Evolutionary conservation across 2,329 filamentous ascomycete species (phyloP).

Genomic region (Escovopsis sp.): DNA sequence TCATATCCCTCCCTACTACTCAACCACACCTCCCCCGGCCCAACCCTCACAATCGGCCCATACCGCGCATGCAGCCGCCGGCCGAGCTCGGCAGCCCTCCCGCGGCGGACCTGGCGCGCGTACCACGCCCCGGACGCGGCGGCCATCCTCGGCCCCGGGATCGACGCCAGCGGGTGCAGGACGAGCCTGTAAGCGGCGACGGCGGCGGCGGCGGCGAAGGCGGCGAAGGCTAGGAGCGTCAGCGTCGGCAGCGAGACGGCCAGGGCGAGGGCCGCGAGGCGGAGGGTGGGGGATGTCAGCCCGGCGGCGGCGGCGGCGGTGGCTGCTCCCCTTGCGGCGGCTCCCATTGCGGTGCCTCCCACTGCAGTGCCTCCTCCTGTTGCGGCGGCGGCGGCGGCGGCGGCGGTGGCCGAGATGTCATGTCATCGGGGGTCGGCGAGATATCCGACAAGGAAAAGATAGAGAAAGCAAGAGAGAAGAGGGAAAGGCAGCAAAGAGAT

Average conservation of each 20-base stretch:
- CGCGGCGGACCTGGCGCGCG: conserved; percentile 28
- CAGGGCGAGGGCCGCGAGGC: not conserved
- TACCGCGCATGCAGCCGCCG: conserved; percentile 29
- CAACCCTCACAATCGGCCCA: conserved; percentile 35
- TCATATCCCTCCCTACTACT: conserved; percentile 31
- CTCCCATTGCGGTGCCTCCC: too few relatives aligned
- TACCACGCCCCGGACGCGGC: conserved; percentile 33
- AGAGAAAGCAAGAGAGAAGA: too few relatives aligned
- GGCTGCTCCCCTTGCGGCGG: not conserved
- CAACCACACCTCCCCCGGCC: conserved; percentile 39
- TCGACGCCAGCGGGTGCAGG: conserved; percentile 26
- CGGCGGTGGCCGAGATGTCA: too few relatives aligned
- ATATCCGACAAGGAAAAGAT: too few relatives aligned
- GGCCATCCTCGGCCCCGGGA: conserved; percentile 32
- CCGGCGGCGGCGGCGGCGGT: not conserved
- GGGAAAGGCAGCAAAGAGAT: too few relatives aligned
- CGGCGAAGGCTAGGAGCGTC: too few relatives aligned
- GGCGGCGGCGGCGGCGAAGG: conserved; percentile 2
- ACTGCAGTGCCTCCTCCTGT: too few relatives aligned
- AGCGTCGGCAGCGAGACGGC: not conserved
- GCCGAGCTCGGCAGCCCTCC: conserved; percentile 25
- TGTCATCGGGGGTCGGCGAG: too few relatives aligned
- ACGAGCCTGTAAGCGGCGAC: conserved; percentile 22
- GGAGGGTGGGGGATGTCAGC: conserved; percentile 1
- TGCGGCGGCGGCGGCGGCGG: too few relatives aligned